A percentile compares a stretch with the other conserved stretches of the same genome.
phyloP scores from a whole-genome alignment of 1,284 basidiomycete genomes.

The Leccinum angustisporum region DNA sequence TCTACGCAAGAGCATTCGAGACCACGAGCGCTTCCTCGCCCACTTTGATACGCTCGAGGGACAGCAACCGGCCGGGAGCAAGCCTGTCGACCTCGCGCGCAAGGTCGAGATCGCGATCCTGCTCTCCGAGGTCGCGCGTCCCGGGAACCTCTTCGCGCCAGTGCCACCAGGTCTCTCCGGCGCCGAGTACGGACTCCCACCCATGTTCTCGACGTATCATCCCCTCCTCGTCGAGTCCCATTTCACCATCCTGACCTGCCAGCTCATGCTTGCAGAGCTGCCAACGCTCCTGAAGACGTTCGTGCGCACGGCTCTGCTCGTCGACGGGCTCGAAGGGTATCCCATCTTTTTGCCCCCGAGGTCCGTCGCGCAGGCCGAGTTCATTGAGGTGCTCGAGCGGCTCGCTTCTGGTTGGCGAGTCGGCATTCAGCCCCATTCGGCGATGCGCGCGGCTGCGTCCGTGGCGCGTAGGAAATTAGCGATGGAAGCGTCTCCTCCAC shows the following conservation, averaged over 20 bases:
- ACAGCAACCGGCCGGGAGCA: constrained; percentile 21
- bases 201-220: constrained; percentile 80
- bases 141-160: constrained; percentile 45
- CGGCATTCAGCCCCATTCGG: constrained; percentile 57
- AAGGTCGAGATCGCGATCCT: constrained; percentile 65
- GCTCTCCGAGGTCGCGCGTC: constrained; percentile 63
- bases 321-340: constrained; percentile 80
- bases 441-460: constrained; percentile 32
- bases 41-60: constrained; percentile 75
- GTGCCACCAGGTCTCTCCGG: constrained; percentile 32
- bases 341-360: constrained; percentile 77
- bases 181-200: constrained; percentile 39
- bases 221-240: constrained; percentile 81
- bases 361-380: constrained; percentile 84
- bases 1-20: constrained; percentile 70
- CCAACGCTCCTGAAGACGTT: constrained; percentile 58
- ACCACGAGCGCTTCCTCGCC: constrained; percentile 75
- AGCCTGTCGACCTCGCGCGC: constrained; percentile 48
- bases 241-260: constrained; percentile 70
- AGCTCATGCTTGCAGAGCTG: constrained; percentile 75
- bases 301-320: constrained; percentile 57
- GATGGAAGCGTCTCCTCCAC: constrained; percentile 37
- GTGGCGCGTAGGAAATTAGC: constrained; percentile 42
- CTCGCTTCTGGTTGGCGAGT: constrained; percentile 68
- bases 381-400: constrained; percentile 75